These are phyloP conservation scores for Phalaenopsis aphrodite DNA, from an alignment of 106 monocot species.

Conservation along the genomic window DNA sequence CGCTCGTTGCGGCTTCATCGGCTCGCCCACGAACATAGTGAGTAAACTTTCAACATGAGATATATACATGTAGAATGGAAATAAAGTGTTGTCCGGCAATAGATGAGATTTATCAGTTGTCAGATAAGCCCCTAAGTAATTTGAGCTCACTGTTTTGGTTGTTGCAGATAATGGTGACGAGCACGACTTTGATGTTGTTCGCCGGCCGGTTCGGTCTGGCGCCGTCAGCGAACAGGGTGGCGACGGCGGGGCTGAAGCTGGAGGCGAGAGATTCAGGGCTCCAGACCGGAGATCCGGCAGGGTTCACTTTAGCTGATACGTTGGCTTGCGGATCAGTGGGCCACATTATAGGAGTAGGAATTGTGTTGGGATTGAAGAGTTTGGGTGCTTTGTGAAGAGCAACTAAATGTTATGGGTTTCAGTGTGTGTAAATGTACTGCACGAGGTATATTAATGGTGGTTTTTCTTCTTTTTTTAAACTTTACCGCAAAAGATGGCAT, in stretches of 20 bases:
- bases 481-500: no score
- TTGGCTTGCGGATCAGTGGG: constrained; percentile 81
- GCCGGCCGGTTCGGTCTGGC: constrained; percentile 88
- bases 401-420: no score
- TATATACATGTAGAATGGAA: no score
- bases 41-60: no score
- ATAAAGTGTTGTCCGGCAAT: no score
- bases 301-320: constrained; percentile 96
- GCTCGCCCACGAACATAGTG: constrained; percentile 86
- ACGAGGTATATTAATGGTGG: no score
- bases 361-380: constrained; percentile 84
- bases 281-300: constrained; percentile 95
- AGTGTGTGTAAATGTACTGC: no score
- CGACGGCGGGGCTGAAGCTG: constrained; percentile 89
- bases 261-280: constrained; percentile 86
- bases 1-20: constrained; percentile 80
- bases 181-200: constrained; percentile 84
- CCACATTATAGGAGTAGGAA: constrained; percentile 81
- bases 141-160: no score
- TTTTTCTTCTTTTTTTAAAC: no score
- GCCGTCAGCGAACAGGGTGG: constrained; percentile 87
- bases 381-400: constrained; percentile 38
- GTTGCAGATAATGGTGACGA: constrained; percentile 77
- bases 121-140: no score
- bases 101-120: no score